Evolutionary conservation across 2,329 filamentous ascomycete species (phyloP).

Genomic region (Thielaviopsis ethacetica): DNA sequence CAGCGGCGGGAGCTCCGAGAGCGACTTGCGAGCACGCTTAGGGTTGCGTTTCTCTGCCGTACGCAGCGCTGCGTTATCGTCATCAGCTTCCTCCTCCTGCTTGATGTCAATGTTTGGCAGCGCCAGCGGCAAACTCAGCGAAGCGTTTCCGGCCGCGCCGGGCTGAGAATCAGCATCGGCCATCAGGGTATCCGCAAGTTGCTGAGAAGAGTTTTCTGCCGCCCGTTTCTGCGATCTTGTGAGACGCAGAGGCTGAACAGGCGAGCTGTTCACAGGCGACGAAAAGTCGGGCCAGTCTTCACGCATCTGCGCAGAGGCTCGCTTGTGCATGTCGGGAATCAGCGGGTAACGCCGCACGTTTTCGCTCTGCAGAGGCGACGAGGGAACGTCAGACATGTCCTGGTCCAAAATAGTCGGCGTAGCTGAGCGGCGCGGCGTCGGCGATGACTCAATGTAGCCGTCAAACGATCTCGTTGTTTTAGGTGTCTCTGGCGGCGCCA

Average conservation of each 20-base stretch:
- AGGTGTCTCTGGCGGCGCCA: constrained; percentile 22
- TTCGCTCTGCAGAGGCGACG: constrained; percentile 36
- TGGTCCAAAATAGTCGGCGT: constrained; percentile 22
- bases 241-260: constrained; percentile 16
- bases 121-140: background rate
- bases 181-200: background rate
- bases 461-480: constrained; percentile 28
- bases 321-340: constrained; percentile 33
- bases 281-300: constrained; percentile 41
- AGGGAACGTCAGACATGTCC: constrained; percentile 30
- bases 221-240: constrained; percentile 6
- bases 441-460: constrained; percentile 41
- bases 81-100: background rate
- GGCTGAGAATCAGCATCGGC: background rate
- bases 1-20: constrained; percentile 3
- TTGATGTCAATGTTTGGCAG: constrained; percentile 1
- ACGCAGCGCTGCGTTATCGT: background rate
- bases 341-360: constrained; percentile 32
- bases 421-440: constrained; percentile 35
- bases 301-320: constrained; percentile 16
- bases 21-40: background rate
- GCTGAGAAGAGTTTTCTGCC: background rate
- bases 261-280: constrained; percentile 30
- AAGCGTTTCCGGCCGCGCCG: background rate
- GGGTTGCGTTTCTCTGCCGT: background rate